Base-by-base conservation (phyloP, 331 rosid genomes). In the Cydonia oblonga region DNA sequence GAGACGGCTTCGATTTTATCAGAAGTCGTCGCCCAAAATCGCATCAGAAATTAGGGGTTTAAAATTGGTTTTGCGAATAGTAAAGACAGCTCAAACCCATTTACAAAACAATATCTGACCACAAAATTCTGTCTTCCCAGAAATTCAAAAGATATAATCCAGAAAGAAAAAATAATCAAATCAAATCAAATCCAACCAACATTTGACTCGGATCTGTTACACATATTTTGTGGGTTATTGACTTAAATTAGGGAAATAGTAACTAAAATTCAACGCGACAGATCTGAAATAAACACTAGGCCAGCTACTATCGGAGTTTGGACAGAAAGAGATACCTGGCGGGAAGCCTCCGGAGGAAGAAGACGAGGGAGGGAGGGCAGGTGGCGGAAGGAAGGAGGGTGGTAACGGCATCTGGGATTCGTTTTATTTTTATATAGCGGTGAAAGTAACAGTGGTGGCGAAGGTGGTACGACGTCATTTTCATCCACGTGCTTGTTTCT, bases 361-460 rank as follows among this genome's bases (percentile, higher is more conserved):
- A 26, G 57, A 46, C 9, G 57, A 52, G 10, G 23, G 57, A 53
- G 19, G 29, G 83, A 71, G 72, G 80, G 68, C 51, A 74, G 65
- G 64, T 44, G 80, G 86, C 79, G 79, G 82, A 29, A 75, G 32
- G 33, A 64, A 68, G 78, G 57, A n/a, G 75, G 28, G n/a, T 2
- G 1, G 1, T 0, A 3, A 0, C 1, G 24, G 9, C n/a, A 32
- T 69, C 64, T 68, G 70, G 54, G 63, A 9, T 23, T 57, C 24
- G 72, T 22, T 85, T 56, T 9, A 38, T 38, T 9, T 38, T 38
- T 38, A 38, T 82, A 77, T 82, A 82, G 44, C 9, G 51, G 32
- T 19, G 19, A 68, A 9, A n/a, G 6, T 11, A 38, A 3, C 40
- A 3, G 33, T 70, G 28, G 6, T 16, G 3, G 18, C 69, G 40